Percentiles rank a stretch among this genome's conserved stretches.
Evolutionary conservation across 352 stramenopile genomes (phyloP).

Genomic region (Globisporangium cylindrosporum): DNA sequence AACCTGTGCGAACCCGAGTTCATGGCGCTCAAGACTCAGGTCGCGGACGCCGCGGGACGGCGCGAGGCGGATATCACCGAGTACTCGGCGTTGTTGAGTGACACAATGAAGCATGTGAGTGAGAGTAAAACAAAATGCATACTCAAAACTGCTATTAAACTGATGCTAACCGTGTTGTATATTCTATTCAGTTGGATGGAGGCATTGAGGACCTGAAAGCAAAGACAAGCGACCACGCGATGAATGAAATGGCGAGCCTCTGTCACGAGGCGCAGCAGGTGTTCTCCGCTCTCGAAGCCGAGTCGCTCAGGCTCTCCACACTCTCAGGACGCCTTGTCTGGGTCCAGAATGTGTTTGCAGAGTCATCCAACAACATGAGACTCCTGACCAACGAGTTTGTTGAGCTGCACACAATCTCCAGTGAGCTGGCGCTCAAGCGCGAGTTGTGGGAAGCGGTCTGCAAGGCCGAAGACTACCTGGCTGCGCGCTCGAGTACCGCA

Average conservation of each 20-base stretch:
- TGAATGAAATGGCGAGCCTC: constrained; percentile 29
- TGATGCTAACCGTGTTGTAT: not conserved
- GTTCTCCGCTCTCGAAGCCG: constrained; percentile 24
- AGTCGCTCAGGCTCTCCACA: constrained; percentile 26
- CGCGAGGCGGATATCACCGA: constrained; percentile 31
- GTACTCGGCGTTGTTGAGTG: constrained; percentile 26
- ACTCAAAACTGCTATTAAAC: not conserved
- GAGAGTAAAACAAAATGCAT: not conserved
- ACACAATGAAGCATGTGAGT: constrained; percentile 20
- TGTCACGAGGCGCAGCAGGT: constrained; percentile 32
- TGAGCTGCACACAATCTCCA: constrained; percentile 30
- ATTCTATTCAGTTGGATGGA: not conserved
- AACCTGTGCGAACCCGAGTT: constrained; percentile 48
- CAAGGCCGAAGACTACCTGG: constrained; percentile 43
- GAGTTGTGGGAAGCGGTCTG: constrained; percentile 61
- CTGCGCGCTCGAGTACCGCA: constrained; percentile 28
- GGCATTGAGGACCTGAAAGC: constrained; percentile 29
- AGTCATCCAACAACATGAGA: constrained; percentile 29
- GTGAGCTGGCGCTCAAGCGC: constrained; percentile 49
- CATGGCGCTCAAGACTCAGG: constrained; percentile 32
- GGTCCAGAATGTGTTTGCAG: constrained; percentile 40
- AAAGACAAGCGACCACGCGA: constrained; percentile 25
- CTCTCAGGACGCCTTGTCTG: constrained; percentile 29
- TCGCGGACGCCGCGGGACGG: constrained; percentile 24
- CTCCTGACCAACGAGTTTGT: constrained; percentile 33